Percentiles rank a stretch among this genome's conserved stretches.
Conservation (phyloP, 2,329 filamentous ascomycete species). For the Boeremia lycopersici region DNA sequence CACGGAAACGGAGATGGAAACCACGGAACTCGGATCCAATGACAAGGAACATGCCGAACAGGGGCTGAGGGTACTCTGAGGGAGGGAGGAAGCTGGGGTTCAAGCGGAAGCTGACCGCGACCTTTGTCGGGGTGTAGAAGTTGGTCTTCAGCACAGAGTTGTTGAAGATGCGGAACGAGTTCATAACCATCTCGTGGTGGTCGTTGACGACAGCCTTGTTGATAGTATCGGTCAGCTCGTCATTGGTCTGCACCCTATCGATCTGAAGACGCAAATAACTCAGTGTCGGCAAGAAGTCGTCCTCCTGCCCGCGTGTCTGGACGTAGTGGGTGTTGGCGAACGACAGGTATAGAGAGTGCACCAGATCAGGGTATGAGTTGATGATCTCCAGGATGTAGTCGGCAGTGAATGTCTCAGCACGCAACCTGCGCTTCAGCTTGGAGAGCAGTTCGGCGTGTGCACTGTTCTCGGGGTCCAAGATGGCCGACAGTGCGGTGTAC, state of each 20-base stretch:
- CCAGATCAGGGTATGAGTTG: conserved; percentile 82
- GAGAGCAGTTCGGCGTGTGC: conserved; percentile 84
- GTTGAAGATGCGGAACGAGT: conserved; percentile 95
- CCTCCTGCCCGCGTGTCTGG: conserved; percentile 66
- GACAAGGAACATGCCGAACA: conserved; percentile 98
- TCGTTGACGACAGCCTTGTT: conserved; percentile 67
- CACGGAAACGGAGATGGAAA: conserved; percentile 96
- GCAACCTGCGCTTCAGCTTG: conserved; percentile 93
- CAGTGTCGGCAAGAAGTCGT: conserved; percentile 73
- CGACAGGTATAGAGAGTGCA: conserved; percentile 85
- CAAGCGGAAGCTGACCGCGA: conserved; percentile 93
- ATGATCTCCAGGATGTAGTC: conserved; percentile 99
- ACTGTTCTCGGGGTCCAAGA: conserved; percentile 81
- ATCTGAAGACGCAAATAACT: conserved; percentile 70
- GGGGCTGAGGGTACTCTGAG: conserved; percentile 88
- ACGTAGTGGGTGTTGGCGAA: conserved; percentile 89
- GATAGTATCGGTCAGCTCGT: conserved; percentile 48
- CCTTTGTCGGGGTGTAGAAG: conserved; percentile 97
- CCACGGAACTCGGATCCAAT: conserved; percentile 96
- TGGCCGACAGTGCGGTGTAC: conserved; percentile 82
- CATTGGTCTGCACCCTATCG: conserved; percentile 60
- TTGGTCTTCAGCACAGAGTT: conserved; percentile 93
- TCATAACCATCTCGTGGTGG: conserved; percentile 98
- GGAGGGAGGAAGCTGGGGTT: conserved; percentile 87
- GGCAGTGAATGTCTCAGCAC: conserved; percentile 95